phyloP scores from a whole-genome alignment of 2,329 filamentous ascomycete species.

The Aspergillus sp. region DNA sequence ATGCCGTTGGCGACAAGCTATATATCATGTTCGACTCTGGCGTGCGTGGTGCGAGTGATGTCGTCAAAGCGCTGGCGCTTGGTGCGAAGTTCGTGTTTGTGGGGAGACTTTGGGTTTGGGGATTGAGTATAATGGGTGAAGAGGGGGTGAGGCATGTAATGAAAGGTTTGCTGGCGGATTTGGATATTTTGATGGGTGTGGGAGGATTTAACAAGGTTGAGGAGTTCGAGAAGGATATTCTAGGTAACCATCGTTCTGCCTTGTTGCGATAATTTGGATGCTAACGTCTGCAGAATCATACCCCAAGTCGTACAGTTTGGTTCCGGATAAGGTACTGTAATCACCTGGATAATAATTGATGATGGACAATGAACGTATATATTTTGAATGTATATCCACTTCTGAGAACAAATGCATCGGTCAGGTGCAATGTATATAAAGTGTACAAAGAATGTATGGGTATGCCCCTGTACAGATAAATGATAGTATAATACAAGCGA shows the following conservation, averaged over 20 bases:
- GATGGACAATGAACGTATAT: not conserved
- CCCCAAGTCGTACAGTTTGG: slow-evolving; percentile 36
- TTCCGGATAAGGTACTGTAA: slow-evolving; percentile 26
- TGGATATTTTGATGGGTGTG: slow-evolving; percentile 57
- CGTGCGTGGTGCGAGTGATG: slow-evolving; percentile 50
- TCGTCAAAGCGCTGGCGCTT: slow-evolving; percentile 56
- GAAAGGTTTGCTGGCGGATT: slow-evolving; percentile 54
- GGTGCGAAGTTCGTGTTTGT: slow-evolving; percentile 59
- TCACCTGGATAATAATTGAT: too few relatives aligned
- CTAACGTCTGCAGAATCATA: slow-evolving; percentile 31
- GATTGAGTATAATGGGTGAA: slow-evolving; percentile 54
- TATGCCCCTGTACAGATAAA: not conserved
- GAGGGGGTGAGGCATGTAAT: slow-evolving; percentile 56
- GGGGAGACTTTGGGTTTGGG: slow-evolving; percentile 56
- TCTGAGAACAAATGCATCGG: not conserved
- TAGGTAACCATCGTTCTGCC: slow-evolving; percentile 18
- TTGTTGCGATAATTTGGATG: not conserved
- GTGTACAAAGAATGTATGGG: slow-evolving; percentile 1
- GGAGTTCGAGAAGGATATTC: slow-evolving; percentile 43
- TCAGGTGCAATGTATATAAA: slow-evolving; percentile 2
- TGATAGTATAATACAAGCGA: not conserved
- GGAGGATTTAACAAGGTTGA: slow-evolving; percentile 49
- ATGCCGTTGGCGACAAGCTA: slow-evolving; percentile 44
- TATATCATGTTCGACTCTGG: slow-evolving; percentile 58
- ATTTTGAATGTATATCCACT: not conserved